Evolutionary conservation across 1,284 basidiomycete species (phyloP).

Genomic region (Ganoderma sp.): DNA sequence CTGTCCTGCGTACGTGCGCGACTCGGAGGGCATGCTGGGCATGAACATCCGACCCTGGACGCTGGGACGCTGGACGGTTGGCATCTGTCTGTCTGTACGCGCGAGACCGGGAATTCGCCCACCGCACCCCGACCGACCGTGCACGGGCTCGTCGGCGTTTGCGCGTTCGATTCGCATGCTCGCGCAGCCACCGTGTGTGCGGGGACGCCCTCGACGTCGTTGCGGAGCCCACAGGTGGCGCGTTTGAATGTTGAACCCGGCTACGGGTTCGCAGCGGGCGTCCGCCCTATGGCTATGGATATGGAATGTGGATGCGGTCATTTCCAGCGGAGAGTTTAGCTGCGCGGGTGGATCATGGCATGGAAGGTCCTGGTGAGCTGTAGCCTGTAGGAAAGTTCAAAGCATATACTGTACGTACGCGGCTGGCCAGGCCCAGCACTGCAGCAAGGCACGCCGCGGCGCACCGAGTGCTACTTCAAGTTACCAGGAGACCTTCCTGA

Average conservation of each 20-base stretch:
- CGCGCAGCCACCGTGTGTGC: neutral
- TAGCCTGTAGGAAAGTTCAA: no score
- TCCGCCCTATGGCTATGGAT: neutral
- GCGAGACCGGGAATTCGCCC: neutral
- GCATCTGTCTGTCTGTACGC: neutral
- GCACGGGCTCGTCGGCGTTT: constrained; percentile 1
- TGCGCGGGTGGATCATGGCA: no score
- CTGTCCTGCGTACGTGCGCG: no score
- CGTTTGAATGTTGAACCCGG: neutral
- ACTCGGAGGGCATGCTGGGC: no score
- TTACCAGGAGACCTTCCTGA: neutral
- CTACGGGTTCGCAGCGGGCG: no score
- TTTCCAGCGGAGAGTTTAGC: neutral
- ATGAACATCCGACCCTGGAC: no score
- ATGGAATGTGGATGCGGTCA: neutral
- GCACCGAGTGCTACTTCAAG: no score
- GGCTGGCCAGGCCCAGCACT: neutral
- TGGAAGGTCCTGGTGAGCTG: no score
- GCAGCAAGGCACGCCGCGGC: neutral
- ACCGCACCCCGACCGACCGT: neutral
- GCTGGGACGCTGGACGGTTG: neutral
- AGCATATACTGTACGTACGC: no score
- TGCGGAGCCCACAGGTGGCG: neutral
- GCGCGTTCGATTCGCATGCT: neutral
- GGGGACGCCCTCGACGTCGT: neutral